phyloP scores from a whole-genome alignment of 2,329 filamentous ascomycete genomes.

The Pseudogymnoascus sp. region DNA sequence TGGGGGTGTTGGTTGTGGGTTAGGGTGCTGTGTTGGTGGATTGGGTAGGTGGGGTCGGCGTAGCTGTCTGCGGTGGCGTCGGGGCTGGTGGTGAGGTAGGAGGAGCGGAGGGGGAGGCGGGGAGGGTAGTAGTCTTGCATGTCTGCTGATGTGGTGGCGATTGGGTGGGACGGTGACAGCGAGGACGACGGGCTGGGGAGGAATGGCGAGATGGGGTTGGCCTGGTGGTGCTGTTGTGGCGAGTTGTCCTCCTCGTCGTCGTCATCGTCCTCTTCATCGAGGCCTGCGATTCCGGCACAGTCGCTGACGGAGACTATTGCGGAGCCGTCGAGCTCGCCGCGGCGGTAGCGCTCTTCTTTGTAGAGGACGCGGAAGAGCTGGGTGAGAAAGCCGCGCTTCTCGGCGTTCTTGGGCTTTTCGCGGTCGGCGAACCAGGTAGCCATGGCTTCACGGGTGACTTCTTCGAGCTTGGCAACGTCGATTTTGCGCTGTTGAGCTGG shows the following conservation, averaged over 20 bases:
- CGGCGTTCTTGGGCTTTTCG: slow-evolving; percentile 43
- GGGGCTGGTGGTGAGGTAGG: background rate
- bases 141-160: background rate
- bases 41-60: background rate
- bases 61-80: background rate
- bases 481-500: slow-evolving; percentile 36
- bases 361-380: slow-evolving; percentile 57
- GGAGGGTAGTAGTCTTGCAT: background rate
- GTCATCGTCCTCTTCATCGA: background rate
- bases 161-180: background rate
- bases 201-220: background rate
- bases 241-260: background rate
- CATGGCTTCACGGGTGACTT: slow-evolving; percentile 51
- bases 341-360: slow-evolving; percentile 48
- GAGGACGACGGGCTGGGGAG: background rate
- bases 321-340: slow-evolving; percentile 40
- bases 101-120: background rate
- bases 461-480: slow-evolving; percentile 47
- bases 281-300: background rate
- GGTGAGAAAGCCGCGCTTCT: slow-evolving; percentile 48
- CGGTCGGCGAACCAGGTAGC: slow-evolving; percentile 52
- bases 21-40: background rate
- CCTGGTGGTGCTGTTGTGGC: background rate
- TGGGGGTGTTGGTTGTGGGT: background rate
- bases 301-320: background rate